Evolutionary conservation across 1,284 basidiomycete species (phyloP).

Genomic region (Ceraceosorus guamensis): DNA sequence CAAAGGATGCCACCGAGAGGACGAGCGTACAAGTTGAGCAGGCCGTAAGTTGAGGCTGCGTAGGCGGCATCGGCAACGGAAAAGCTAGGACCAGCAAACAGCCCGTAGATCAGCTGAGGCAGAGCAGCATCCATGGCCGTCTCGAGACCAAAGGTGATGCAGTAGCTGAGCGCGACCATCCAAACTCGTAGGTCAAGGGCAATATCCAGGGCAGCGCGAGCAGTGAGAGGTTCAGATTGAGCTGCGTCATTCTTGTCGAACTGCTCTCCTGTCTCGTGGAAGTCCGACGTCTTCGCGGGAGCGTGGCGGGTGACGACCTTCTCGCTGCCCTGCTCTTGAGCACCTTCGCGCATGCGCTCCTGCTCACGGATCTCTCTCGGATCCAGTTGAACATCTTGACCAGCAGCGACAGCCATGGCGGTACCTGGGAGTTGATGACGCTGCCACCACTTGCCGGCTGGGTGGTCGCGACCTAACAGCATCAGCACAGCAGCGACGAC

Average conservation of each 20-base stretch:
- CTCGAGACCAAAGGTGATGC: conserved; percentile 56
- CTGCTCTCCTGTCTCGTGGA: conserved; percentile 32
- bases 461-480: conserved; percentile 59
- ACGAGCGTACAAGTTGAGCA: conserved; percentile 57
- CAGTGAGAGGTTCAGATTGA: conserved; percentile 55
- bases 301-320: conserved; percentile 14
- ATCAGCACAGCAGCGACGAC: conserved; percentile 53
- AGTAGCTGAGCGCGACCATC: conserved; percentile 57
- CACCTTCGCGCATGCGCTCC: conserved; percentile 7
- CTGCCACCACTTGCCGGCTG: conserved; percentile 58
- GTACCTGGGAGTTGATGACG: conserved; percentile 54
- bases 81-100: conserved; percentile 24
- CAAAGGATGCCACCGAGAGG: conserved; percentile 57
- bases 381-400: conserved; percentile 46
- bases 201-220: conserved; percentile 49
- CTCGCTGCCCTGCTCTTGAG: conserved; percentile 19
- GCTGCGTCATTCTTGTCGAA: conserved; percentile 51
- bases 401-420: conserved; percentile 44
- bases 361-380: conserved; percentile 42
- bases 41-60: conserved; percentile 53
- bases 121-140: conserved; percentile 59
- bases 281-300: conserved; percentile 26
- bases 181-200: conserved; percentile 56
- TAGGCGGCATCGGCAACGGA: conserved; percentile 22
- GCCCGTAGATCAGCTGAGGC: conserved; percentile 53